Conservation (phyloP, 441 rosid genomes). For the Croton laevigatus region DNA sequence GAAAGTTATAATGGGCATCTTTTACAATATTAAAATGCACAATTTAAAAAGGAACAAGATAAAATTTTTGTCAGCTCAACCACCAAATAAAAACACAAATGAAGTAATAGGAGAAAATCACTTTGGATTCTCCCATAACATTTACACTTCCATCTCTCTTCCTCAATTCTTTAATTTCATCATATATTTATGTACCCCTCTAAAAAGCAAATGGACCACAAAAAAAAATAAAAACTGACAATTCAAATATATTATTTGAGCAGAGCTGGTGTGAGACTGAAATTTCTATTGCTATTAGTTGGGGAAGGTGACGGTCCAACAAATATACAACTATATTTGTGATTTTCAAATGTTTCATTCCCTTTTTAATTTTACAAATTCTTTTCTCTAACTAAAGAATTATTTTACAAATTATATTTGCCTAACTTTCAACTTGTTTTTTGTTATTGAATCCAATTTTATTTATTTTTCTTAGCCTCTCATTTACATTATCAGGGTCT, state of each 20-base stretch:
- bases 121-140: constrained; percentile 38
- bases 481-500: no score
- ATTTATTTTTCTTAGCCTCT: background rate
- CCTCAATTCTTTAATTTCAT: constrained; percentile 12
- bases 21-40: background rate
- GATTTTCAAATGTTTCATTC: constrained; percentile 10
- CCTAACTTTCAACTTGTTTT: constrained; percentile 3
- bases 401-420: background rate
- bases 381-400: background rate
- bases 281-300: constrained; percentile 17
- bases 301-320: constrained; percentile 34
- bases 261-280: constrained; percentile 3
- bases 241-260: no score
- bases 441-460: background rate
- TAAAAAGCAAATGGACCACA: constrained; percentile 2
- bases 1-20: no score
- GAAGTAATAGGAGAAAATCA: constrained; percentile 16
- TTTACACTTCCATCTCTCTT: background rate
- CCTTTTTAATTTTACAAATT: background rate
- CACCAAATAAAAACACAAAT: constrained; percentile 25
- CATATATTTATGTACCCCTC: background rate
- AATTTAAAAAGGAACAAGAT: background rate
- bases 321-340: constrained; percentile 10
- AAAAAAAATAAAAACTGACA: background rate
- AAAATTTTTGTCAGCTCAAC: no score